Conservation (phyloP, 192 early-diverging fungal species). For the Rhizoclosmatium sp. region DNA sequence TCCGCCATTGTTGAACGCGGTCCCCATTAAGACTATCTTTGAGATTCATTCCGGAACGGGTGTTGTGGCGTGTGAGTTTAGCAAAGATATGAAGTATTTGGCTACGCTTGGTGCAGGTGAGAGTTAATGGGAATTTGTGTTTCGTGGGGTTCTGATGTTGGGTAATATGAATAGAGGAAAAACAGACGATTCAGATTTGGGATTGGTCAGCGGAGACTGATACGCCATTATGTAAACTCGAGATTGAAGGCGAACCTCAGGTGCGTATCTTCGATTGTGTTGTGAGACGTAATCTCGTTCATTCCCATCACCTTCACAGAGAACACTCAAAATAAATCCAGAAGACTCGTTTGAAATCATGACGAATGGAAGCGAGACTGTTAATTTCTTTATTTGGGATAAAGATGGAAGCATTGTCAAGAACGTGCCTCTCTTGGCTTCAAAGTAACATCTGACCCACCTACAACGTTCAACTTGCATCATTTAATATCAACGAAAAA, state of each 20-base stretch:
- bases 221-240: conserved; percentile 42
- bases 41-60: conserved; percentile 61
- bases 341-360: conserved; percentile 57
- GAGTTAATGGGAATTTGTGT: background rate
- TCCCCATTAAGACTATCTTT: conserved; percentile 67
- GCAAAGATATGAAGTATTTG: conserved; percentile 55
- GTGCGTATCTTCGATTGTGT: conserved; percentile 35
- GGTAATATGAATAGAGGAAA: conserved; percentile 30
- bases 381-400: conserved; percentile 59
- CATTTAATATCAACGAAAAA: background rate
- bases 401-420: conserved; percentile 47
- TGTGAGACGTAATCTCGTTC: background rate
- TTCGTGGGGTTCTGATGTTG: background rate
- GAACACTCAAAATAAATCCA: conserved; percentile 55
- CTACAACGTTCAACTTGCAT: conserved; percentile 6
- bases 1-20: conserved; percentile 38
- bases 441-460: conserved; percentile 50
- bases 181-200: conserved; percentile 61
- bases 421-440: conserved; percentile 47
- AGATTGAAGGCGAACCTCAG: conserved; percentile 55
- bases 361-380: conserved; percentile 46
- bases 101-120: conserved; percentile 64
- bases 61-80: conserved; percentile 54
- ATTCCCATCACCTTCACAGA: conserved; percentile 33
- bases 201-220: conserved; percentile 61